These are phyloP conservation scores for Penicillium goetzii DNA, from an alignment of 495 filamentous ascomycete genomes.

Conservation along the genomic window DNA sequence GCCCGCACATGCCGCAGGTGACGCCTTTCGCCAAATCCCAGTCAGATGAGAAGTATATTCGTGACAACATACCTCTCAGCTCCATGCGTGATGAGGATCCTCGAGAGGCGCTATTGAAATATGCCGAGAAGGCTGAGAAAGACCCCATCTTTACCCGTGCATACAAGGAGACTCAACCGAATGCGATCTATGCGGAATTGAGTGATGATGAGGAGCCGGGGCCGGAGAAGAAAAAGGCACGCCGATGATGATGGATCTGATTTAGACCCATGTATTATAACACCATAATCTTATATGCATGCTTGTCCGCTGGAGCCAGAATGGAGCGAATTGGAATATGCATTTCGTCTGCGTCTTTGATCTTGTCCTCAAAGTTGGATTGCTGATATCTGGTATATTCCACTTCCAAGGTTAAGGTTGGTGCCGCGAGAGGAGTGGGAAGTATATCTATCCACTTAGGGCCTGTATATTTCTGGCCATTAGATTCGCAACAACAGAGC, in stretches of 20 bases:
- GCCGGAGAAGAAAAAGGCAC: constrained; percentile 69
- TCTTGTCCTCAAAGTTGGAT: no score
- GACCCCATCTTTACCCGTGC: constrained; percentile 93
- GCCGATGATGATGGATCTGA: constrained; percentile 32
- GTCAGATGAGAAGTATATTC: constrained; percentile 87
- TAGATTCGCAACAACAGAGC: background rate
- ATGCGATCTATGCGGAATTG: constrained; percentile 87
- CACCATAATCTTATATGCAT: background rate
- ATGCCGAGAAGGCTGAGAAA: constrained; percentile 91
- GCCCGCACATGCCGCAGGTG: constrained; percentile 78
- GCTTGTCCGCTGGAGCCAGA: background rate
- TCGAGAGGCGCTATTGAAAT: constrained; percentile 89
- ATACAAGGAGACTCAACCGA: constrained; percentile 91
- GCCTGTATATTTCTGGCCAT: no score
- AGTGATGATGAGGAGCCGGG: constrained; percentile 84
- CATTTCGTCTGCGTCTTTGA: no score
- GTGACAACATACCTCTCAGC: constrained; percentile 83
- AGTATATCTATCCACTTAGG: no score
- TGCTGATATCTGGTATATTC: no score
- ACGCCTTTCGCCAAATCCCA: constrained; percentile 92
- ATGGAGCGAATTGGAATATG: background rate
- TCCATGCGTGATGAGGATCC: constrained; percentile 98
- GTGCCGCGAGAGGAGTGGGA: no score
- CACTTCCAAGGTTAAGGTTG: no score
- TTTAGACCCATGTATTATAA: constrained; percentile 14